Evolutionary conservation across 1,284 basidiomycete species (phyloP).

Genomic region (Ceratorhiza oryzae-sativae): DNA sequence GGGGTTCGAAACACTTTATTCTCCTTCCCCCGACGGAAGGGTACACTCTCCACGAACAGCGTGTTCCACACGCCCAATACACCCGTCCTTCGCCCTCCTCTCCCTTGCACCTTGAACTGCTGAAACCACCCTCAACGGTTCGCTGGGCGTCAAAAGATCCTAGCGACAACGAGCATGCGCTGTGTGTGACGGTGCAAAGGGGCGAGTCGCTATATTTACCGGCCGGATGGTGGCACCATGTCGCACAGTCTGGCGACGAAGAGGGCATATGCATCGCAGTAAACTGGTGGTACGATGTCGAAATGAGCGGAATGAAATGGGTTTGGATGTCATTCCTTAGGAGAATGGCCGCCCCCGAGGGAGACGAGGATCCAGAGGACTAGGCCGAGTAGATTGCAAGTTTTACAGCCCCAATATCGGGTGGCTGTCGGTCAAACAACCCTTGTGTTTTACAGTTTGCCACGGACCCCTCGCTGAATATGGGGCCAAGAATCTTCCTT

Average conservation of each 20-base stretch:
- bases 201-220: conserved; percentile 90
- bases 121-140: conserved; percentile 51
- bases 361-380: conserved; percentile 7
- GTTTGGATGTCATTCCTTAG: conserved; percentile 69
- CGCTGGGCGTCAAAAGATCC: conserved; percentile 83
- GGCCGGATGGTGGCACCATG: conserved; percentile 90
- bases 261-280: conserved; percentile 68
- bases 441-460: too few species aligned
- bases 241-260: conserved; percentile 65
- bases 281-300: conserved; percentile 90
- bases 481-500: too few species aligned
- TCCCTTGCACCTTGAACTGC: conserved; percentile 57
- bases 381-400: background rate
- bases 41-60: conserved; percentile 75
- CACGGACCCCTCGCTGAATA: too few species aligned
- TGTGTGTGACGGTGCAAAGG: conserved; percentile 67
- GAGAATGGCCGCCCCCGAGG: conserved; percentile 45
- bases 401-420: too few species aligned
- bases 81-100: conserved; percentile 52
- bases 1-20: conserved; percentile 84
- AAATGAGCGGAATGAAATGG: conserved; percentile 73
- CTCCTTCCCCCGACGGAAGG: conserved; percentile 86
- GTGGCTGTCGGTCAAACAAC: too few species aligned
- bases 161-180: conserved; percentile 54
- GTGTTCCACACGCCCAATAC: conserved; percentile 75